Conservation (phyloP, 139 green algal species). For the Picochlorum sp. region DNA sequence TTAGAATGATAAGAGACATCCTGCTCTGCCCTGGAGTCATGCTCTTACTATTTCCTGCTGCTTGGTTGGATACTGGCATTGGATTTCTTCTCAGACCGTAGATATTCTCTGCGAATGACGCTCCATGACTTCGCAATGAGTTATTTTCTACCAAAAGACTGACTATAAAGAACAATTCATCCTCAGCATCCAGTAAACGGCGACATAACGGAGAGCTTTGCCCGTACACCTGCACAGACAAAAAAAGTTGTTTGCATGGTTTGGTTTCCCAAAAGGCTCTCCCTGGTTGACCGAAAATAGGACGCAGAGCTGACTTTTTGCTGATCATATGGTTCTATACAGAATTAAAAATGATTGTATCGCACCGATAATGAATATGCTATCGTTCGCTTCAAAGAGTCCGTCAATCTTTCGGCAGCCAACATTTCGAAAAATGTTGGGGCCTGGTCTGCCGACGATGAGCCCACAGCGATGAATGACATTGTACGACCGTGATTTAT, state of each 20-base stretch:
- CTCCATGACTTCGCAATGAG: conserved; percentile 28
- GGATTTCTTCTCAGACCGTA: conserved; percentile 51
- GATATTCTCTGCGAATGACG: conserved; percentile 69
- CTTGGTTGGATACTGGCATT: no score
- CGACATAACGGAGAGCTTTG: conserved; percentile 44
- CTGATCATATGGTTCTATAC: no score
- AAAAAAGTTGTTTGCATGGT: not conserved
- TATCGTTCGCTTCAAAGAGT: conserved; percentile 53
- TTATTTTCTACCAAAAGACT: conserved; percentile 51
- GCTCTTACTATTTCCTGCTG: not conserved
- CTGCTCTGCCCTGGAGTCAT: not conserved
- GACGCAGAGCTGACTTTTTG: no score
- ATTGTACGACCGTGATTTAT: conserved; percentile 29
- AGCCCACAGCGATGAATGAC: conserved; percentile 62
- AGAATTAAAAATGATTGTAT: no score
- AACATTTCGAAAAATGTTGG: conserved; percentile 83
- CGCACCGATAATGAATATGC: conserved; percentile 63
- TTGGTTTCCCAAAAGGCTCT: no score
- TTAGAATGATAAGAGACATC: conserved; percentile 31
- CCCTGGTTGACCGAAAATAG: no score
- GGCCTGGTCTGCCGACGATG: conserved; percentile 27
- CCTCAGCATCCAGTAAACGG: conserved; percentile 52
- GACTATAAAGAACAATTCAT: conserved; percentile 62
- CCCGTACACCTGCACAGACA: conserved; percentile 45
- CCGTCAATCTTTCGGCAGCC: conserved; percentile 66